Evolutionary conservation across 129 eudicot genomes (phyloP).

Genomic region (Artemisia tridentata): DNA sequence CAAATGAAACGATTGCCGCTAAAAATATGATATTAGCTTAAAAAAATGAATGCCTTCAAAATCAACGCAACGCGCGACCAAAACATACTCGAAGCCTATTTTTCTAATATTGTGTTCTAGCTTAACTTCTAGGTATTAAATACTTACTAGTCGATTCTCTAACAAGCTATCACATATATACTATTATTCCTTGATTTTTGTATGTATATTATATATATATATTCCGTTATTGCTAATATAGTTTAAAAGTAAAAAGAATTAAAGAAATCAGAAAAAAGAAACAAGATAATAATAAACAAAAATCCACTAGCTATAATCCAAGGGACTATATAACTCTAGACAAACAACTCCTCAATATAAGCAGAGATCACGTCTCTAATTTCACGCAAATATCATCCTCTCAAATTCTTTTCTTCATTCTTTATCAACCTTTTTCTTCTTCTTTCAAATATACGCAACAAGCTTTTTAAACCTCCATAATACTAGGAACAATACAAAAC

Average conservation of each 20-base stretch:
- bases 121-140: too few species aligned
- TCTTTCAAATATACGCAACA: slow-evolving; percentile 11
- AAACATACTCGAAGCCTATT: too few species aligned
- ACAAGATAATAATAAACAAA: background rate
- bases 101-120: too few species aligned
- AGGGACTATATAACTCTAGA: slow-evolving; percentile 1
- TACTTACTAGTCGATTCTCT: too few species aligned
- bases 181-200: background rate
- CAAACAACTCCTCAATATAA: slow-evolving; percentile 25
- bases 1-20: too few species aligned
- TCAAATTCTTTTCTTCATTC: background rate
- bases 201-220: too few species aligned
- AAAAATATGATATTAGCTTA: too few species aligned
- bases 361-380: slow-evolving; percentile 29
- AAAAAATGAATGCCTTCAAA: too few species aligned
- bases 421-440: background rate
- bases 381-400: slow-evolving; percentile 32
- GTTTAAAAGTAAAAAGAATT: background rate
- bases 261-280: background rate
- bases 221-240: background rate
- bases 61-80: too few species aligned
- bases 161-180: too few species aligned
- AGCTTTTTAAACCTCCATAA: slow-evolving; percentile 16
- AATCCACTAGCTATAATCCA: slow-evolving; percentile 25
- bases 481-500: slow-evolving; percentile 24